Conservation (phyloP, 2,329 filamentous ascomycete species). For the Fusarium irregulare region DNA sequence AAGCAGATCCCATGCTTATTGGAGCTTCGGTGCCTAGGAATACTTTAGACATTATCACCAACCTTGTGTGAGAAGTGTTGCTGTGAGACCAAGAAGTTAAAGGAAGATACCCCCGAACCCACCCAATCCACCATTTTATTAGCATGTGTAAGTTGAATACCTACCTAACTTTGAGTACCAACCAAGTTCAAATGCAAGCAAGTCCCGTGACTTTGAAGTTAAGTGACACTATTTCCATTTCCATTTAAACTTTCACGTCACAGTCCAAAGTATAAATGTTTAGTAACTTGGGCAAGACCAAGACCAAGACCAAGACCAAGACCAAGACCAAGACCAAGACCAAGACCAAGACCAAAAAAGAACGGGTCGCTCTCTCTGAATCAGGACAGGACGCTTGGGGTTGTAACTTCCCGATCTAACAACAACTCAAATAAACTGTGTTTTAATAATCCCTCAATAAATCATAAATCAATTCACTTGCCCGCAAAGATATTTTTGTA, state of each 20-base stretch:
- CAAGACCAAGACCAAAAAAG: background rate
- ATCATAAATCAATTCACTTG: background rate
- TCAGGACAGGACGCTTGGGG: constrained; percentile 3
- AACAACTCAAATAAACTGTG: background rate
- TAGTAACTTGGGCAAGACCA: background rate
- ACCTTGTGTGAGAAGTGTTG: background rate
- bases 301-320: background rate
- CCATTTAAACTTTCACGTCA: background rate
- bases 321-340: background rate
- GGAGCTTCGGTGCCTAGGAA: background rate
- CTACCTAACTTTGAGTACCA: background rate
- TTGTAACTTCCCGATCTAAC: constrained; percentile 14
- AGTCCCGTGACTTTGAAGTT: background rate
- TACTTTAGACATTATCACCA: background rate
- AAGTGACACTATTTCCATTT: background rate
- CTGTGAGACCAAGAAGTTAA: background rate
- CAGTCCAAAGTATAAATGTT: constrained; percentile 1
- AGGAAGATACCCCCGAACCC: background rate
- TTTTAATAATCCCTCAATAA: constrained; percentile 16
- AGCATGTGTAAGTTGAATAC: background rate
- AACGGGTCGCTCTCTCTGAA: background rate
- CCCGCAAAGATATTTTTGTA: background rate
- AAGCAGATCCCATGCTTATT: background rate
- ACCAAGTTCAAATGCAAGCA: no score
- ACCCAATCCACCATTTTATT: background rate